Evolutionary conservation across 441 rosid genomes (phyloP).

Genomic region (Brassica balearica): DNA sequence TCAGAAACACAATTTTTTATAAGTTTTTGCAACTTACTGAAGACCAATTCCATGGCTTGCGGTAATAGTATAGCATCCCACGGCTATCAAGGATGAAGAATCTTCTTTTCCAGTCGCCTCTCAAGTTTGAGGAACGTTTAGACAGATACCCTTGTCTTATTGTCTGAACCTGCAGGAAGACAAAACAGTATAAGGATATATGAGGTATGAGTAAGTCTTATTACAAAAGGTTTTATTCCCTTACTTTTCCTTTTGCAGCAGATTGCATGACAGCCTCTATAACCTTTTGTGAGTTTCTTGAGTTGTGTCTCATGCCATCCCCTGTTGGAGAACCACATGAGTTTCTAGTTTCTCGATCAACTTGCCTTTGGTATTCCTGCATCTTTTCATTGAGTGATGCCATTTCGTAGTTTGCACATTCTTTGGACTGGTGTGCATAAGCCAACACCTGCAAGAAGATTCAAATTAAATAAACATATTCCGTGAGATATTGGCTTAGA

Average conservation of each 20-base stretch:
- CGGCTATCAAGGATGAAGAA: slow-evolving; percentile 98
- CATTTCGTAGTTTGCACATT: slow-evolving; percentile 90
- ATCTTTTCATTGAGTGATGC: slow-evolving; percentile 85
- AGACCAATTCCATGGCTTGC: slow-evolving; percentile 78
- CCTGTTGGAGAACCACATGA: slow-evolving; percentile 61
- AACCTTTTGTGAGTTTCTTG: slow-evolving; percentile 85
- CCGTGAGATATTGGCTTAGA: background rate
- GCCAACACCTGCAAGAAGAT: slow-evolving; percentile 63
- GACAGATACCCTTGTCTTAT: slow-evolving; percentile 97
- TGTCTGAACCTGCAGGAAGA: slow-evolving; percentile 75
- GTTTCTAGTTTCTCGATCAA: slow-evolving; percentile 72
- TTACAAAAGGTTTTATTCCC: background rate
- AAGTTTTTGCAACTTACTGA: slow-evolving; percentile 61
- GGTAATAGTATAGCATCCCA: slow-evolving; percentile 95
- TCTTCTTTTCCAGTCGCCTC: slow-evolving; percentile 99
- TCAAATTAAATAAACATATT: background rate
- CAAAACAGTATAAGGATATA: background rate
- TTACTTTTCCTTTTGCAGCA: slow-evolving; percentile 89
- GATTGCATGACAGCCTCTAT: slow-evolving; percentile 98
- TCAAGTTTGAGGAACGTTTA: slow-evolving; percentile 94
- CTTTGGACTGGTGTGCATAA: slow-evolving; percentile 94
- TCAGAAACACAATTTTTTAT: background rate
- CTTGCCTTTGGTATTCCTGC: slow-evolving; percentile 83
- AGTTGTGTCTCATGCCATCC: slow-evolving; percentile 61
- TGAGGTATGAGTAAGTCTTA: background rate